Conservation (phyloP, 1,139 yeast species). For the Geotrichum bryndzae region DNA sequence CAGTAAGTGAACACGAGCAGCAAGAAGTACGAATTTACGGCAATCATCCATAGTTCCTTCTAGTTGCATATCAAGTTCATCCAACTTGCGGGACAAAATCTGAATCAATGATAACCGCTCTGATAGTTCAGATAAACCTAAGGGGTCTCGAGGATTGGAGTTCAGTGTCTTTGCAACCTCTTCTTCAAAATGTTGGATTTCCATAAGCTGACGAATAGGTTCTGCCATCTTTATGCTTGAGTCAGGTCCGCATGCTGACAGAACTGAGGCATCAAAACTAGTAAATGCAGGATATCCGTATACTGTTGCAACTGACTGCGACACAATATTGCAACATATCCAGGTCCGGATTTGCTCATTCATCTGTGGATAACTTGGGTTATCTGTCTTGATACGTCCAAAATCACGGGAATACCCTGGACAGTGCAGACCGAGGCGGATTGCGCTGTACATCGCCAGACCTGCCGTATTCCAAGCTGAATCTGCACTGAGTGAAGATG, state of each 20-base stretch:
- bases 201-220: conserved; percentile 66
- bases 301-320: conserved; percentile 84
- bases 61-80: conserved; percentile 59
- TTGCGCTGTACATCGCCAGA: conserved; percentile 84
- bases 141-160: conserved; percentile 60
- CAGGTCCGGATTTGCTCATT: conserved; percentile 82
- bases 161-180: conserved; percentile 75
- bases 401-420: conserved; percentile 57
- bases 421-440: conserved; percentile 80
- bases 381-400: conserved; percentile 38
- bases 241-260: conserved; percentile 46
- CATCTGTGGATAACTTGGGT: conserved; percentile 40
- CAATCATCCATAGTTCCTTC: conserved; percentile 52
- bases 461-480: conserved; percentile 95
- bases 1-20: conserved; percentile 71
- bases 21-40: conserved; percentile 59
- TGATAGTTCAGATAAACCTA: conserved; percentile 55
- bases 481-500: conserved; percentile 90
- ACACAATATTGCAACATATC: conserved; percentile 83
- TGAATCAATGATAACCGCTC: conserved; percentile 71
- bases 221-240: conserved; percentile 47
- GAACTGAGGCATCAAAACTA: conserved; percentile 69
- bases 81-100: conserved; percentile 63
- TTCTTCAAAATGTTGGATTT: conserved; percentile 78
- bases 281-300: conserved; percentile 94